Conservation (phyloP, 352 stramenopile species). For the Phytophthora ohioensis region DNA sequence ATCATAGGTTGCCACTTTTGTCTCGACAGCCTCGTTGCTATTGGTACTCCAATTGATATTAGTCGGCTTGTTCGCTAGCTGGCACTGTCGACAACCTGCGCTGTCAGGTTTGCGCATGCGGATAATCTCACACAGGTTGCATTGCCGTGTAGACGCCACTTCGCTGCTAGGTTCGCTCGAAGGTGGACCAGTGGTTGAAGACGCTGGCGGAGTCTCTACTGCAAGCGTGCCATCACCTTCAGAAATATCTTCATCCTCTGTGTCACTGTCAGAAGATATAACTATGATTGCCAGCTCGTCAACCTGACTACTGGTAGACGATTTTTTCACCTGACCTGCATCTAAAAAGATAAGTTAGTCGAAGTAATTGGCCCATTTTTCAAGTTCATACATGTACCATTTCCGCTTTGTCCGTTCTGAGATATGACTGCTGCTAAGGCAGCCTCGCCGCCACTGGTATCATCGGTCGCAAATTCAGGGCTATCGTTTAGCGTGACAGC, state of each 20-base stretch:
- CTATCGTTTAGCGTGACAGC: constrained; percentile 5
- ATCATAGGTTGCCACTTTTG: neutral
- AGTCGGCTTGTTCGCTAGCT: constrained; percentile 1
- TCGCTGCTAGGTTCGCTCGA: neutral
- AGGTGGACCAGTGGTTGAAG: neutral
- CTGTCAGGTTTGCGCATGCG: constrained; percentile 31
- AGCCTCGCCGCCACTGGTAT: neutral
- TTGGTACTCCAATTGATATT: neutral
- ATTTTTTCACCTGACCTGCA: neutral
- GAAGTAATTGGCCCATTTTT: neutral
- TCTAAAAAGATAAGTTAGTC: neutral
- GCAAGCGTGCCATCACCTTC: neutral
- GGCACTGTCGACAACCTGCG: constrained; percentile 32
- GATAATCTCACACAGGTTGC: constrained; percentile 39
- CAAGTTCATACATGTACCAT: neutral
- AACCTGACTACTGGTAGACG: neutral
- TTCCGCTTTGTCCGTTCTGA: neutral
- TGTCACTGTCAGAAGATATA: neutral
- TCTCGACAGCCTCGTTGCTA: neutral
- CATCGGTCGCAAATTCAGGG: neutral
- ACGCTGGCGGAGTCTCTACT: neutral
- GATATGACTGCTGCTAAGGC: neutral
- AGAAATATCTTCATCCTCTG: constrained; percentile 5
- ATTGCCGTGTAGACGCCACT: neutral
- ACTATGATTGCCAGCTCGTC: neutral